A percentile compares a stretch with the other conserved stretches of the same genome.
Evolutionary conservation across 164 flowering plant species (phyloP).

Genomic region (Tetrastigma voinierianum): DNA sequence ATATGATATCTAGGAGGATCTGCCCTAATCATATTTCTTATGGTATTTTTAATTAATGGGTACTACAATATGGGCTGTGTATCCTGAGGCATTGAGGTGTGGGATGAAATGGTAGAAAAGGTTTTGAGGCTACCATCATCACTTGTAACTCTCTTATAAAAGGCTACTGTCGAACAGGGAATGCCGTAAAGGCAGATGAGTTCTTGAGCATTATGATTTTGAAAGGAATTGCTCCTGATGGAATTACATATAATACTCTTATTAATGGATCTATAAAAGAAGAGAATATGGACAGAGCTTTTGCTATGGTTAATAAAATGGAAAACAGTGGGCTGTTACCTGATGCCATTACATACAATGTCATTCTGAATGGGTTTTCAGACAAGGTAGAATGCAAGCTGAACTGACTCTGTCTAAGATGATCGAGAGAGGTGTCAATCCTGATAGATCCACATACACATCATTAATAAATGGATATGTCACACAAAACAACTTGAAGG

Average conservation of each 20-base stretch:
- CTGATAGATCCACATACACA: conserved; percentile 71
- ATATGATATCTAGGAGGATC: conserved; percentile 52
- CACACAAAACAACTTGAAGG: conserved; percentile 60
- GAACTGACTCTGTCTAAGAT: conserved; percentile 49
- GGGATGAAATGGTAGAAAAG: conserved; percentile 83
- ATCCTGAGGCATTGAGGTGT: conserved; percentile 56
- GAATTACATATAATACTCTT: conserved; percentile 71
- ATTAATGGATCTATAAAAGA: conserved; percentile 65
- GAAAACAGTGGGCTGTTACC: conserved; percentile 57
- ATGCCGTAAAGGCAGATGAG: conserved; percentile 47
- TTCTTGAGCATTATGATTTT: conserved; percentile 52
- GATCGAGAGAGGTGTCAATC: conserved; percentile 58
- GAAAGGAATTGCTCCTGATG: conserved; percentile 59
- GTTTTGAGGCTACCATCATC: conserved; percentile 62
- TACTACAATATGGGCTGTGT: conserved; percentile 56
- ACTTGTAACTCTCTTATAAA: conserved; percentile 70
- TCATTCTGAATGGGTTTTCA: conserved; percentile 56
- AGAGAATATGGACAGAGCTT: conserved; percentile 59
- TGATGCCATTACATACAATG: conserved; percentile 66
- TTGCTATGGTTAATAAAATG: conserved; percentile 53
- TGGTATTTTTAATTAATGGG: conserved; percentile 64
- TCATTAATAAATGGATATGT: conserved; percentile 79
- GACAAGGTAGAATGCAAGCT: conserved; percentile 75
- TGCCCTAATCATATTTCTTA: conserved; percentile 66
- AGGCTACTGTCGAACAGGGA: conserved; percentile 74